Evolutionary conservation across 31 red algal species (phyloP), one percentile per base, ranked within the genome.

Genomic region (Asparagopsis taxiformis): DNA sequence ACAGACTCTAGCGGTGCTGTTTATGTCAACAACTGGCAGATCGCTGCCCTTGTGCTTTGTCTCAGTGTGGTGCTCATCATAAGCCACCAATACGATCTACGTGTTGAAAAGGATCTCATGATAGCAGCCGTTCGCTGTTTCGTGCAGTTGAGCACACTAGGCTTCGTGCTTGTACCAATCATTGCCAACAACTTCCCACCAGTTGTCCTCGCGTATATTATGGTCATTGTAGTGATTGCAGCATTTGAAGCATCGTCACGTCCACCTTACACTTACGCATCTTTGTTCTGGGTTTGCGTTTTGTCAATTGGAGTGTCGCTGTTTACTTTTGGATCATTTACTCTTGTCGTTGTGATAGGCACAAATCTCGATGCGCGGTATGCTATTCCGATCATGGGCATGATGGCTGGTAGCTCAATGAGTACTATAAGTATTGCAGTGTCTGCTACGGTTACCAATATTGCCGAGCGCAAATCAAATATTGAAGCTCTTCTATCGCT

Each of bases 341-440:
- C 66, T 19, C 74, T 94, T 46, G 31, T 49, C 33, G 51, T 81
- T 31, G 68, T 87, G 11, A 21, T 87, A 0, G 39, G 80, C 2
- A 73, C 73, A 24, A 75, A 75, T 49, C 38, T 87, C 1, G 81
- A 82, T 52, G 82, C 90, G 4, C 74, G 77, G 35, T 94, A 94
- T 43, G 60, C 60, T 20, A 88, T 94, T 30, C 90, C 90, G 0
- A 68, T 94, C 21, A 62, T 68, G 9, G 90, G 90, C 51, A 94
- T 94, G 90, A 70, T 94, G 7, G 25, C 79, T 10, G 90, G 90
- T 0, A 80, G 82, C 24, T 54, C 69, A 13, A 81, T 94, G 59
- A 70, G 46, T 25, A 66, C 66, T 2, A 56, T 94, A 19, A 77
- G 75, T 55, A 76, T 94, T 22, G 68, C 81, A 0, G 51, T 94